phyloP scores from a whole-genome alignment of 2,329 filamentous ascomycete species.

The Penicillium sp. region DNA sequence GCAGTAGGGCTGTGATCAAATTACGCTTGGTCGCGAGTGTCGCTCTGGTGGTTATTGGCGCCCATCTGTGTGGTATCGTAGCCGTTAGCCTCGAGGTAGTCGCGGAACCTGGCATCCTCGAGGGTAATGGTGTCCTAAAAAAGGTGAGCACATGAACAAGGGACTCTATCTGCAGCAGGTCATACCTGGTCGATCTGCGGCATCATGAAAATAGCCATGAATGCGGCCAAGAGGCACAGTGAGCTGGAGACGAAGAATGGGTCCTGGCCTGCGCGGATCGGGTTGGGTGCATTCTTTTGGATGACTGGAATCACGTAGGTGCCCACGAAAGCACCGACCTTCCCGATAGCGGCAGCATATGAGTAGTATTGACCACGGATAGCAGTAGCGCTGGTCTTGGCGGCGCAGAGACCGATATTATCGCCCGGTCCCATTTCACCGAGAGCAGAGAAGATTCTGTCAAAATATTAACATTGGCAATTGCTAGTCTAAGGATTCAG shows the following conservation, averaged over 20 bases:
- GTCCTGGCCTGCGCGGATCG: slow-evolving; percentile 68
- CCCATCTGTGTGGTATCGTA: slow-evolving; percentile 69
- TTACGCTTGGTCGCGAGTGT: slow-evolving; percentile 2
- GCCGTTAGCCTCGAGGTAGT: slow-evolving; percentile 69
- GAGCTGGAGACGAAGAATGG: slow-evolving; percentile 84
- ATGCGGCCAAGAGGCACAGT: slow-evolving; percentile 73
- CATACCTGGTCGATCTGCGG: slow-evolving; percentile 67
- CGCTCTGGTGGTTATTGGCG: slow-evolving; percentile 20
- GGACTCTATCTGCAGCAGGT: not conserved
- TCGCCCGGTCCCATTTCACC: slow-evolving; percentile 85
- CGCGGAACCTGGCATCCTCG: slow-evolving; percentile 75
- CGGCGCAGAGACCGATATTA: slow-evolving; percentile 84
- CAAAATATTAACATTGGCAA: not conserved
- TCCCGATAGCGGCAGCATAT: slow-evolving; percentile 48
- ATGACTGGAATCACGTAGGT: slow-evolving; percentile 79
- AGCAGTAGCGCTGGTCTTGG: slow-evolving; percentile 83
- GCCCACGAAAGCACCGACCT: slow-evolving; percentile 72
- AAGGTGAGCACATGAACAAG: slow-evolving; percentile 22
- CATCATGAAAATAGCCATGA: slow-evolving; percentile 64
- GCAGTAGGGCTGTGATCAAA: not conserved
- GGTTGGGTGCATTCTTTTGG: slow-evolving; percentile 55
- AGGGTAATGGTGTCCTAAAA: slow-evolving; percentile 72
- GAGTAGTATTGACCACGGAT: slow-evolving; percentile 75
- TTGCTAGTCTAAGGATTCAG: not conserved
- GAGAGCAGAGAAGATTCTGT: slow-evolving; percentile 68